Conservation (phyloP, 495 filamentous ascomycete species). For the Hyaloscypha variabilis region DNA sequence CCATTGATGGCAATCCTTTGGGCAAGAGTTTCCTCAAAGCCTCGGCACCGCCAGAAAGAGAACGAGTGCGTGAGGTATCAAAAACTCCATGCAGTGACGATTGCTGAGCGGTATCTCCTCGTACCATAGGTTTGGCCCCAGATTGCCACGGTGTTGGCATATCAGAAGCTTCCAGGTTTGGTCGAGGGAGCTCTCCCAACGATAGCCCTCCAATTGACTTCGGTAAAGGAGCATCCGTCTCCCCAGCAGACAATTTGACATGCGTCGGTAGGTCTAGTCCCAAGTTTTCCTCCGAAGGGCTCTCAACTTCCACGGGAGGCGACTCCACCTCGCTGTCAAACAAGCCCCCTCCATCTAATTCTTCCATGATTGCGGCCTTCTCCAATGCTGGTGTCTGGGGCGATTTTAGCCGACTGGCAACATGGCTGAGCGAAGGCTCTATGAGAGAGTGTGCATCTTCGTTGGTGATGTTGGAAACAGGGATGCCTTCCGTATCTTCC, state of each 20-base stretch:
- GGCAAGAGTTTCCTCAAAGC: conserved; percentile 50
- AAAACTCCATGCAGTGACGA: conserved; percentile 43
- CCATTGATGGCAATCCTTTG: conserved; percentile 51
- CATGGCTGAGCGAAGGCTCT: conserved; percentile 73
- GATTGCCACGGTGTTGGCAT: conserved; percentile 37
- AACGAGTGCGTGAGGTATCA: conserved; percentile 37
- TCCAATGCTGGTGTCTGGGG: conserved; percentile 74
- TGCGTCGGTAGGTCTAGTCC: background rate
- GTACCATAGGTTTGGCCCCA: conserved; percentile 44
- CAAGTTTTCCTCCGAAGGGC: conserved; percentile 25
- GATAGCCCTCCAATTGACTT: conserved; percentile 35
- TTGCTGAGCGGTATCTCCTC: conserved; percentile 30
- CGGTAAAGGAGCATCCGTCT: background rate
- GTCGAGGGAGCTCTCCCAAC: conserved; percentile 33
- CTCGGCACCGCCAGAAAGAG: conserved; percentile 46
- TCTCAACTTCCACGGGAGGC: conserved; percentile 32
- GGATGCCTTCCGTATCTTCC: conserved; percentile 22
- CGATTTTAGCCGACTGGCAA: conserved; percentile 71
- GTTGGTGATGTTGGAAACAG: conserved; percentile 18
- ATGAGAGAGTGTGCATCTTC: conserved; percentile 68
- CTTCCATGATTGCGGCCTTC: conserved; percentile 69
- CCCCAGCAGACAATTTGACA: background rate
- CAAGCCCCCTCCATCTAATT: conserved; percentile 51
- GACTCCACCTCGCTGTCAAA: conserved; percentile 46
- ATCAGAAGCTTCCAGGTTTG: conserved; percentile 26